Conservation (phyloP, 2,329 filamentous ascomycete genomes). For the Tolypocladium paradoxum region DNA sequence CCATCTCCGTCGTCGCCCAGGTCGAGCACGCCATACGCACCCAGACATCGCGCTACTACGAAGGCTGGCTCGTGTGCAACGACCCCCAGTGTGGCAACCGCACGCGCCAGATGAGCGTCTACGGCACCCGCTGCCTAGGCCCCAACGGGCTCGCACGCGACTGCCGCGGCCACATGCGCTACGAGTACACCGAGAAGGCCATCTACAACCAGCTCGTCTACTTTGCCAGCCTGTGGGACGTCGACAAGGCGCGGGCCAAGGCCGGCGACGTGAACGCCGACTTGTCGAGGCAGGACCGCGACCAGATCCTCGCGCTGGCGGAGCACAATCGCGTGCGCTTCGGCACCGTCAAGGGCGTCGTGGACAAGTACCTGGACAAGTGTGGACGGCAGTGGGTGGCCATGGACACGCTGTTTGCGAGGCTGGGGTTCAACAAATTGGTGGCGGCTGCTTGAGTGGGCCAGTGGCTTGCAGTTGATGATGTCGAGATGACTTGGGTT, state of each 20-base stretch:
- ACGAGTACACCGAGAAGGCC: conserved; percentile 78
- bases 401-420: conserved; percentile 79
- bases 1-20: conserved; percentile 71
- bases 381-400: conserved; percentile 88
- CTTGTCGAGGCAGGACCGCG: conserved; percentile 41
- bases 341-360: conserved; percentile 60
- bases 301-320: conserved; percentile 59
- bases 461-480: not conserved
- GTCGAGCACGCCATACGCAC: conserved; percentile 74
- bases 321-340: conserved; percentile 79
- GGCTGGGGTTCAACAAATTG: conserved; percentile 42
- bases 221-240: conserved; percentile 75
- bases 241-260: conserved; percentile 61
- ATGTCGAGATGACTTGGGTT: not conserved
- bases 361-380: conserved; percentile 78
- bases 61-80: conserved; percentile 83
- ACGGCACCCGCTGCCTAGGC: conserved; percentile 80
- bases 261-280: conserved; percentile 38
- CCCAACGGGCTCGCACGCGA: conserved; percentile 75
- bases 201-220: conserved; percentile 94
- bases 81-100: conserved; percentile 77
- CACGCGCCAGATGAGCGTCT: conserved; percentile 87
- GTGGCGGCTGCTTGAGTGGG: conserved; percentile 2
- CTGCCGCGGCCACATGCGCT: conserved; percentile 79
- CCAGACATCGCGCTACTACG: conserved; percentile 77